Evolutionary conservation across 208 protist species (phyloP), one percentile per base, ranked within the genome.

Genomic region (Leptomonas pyrrhocoris): DNA sequence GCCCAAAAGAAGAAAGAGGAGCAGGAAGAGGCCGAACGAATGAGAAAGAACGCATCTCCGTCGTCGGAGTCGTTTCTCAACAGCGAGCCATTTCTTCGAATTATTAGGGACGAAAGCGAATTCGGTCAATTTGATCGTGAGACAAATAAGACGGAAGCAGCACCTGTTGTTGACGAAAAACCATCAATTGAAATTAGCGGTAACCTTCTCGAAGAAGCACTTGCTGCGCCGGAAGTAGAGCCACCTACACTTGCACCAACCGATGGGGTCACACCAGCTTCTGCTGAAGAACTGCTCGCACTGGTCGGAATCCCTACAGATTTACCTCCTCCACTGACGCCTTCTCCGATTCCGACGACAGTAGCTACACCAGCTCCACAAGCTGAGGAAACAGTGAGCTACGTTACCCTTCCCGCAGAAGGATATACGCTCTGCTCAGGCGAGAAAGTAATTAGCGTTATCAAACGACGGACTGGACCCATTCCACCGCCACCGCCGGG

Each of bases 371-470:
- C 60, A 34, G 19, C 75, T 49, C 51, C 68, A 15, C 34, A 61
- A 49, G 25, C 66, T 13, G 64, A 51, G 23, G 69, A 61, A 40
- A 69, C 69, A n/a, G 78, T 79, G 9, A 68, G 60, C 8, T 88
- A 85, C 64, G 68, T 81, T 13, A 79, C 81, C 27, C 51, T 86
- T 40, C 89, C 89, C 15, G 83, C 89, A 15, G 89, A 94, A 60
- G 89, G 92, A 63, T 94, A 94, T 60, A 81, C 63, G 11, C 78
- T 94, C 23, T 86, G 81, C 43, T 83, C 72, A 38, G 89, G 89
- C 30, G 82, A 85, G 63, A 78, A 70, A 34, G 88, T 92, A 38
- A 74, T 88, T 16, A 77, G 78, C 56, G 63, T 66, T 21, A 69
- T 94, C 21, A 94, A 92, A 59, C 61, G 77, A 38, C 76, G 88